phyloP scores from a whole-genome alignment of 257 asterid genomes.

The Misopates orontium region DNA sequence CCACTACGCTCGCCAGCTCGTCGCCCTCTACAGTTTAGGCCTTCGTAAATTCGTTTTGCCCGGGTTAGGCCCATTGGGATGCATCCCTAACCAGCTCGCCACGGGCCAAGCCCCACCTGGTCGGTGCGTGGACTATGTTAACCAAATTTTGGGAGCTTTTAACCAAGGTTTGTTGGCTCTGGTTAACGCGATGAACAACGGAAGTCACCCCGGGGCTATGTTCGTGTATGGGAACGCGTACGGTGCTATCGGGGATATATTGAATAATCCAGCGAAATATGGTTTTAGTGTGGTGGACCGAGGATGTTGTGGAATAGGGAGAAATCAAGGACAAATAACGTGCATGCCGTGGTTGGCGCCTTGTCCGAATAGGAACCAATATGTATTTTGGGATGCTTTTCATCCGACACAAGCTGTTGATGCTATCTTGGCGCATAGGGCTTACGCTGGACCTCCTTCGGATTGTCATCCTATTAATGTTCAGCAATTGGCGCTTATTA shows the following conservation, averaged over 20 bases:
- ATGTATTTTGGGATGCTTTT: constrained; percentile 87
- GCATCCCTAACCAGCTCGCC: constrained; percentile 82
- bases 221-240: constrained; percentile 69
- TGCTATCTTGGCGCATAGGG: constrained; percentile 68
- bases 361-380: constrained; percentile 53
- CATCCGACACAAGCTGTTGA: constrained; percentile 78
- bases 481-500: constrained; percentile 65
- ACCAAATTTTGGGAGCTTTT: constrained; percentile 68
- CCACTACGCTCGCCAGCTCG: constrained; percentile 73
- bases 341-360: constrained; percentile 65
- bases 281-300: constrained; percentile 66
- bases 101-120: constrained; percentile 67
- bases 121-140: constrained; percentile 79
- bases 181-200: constrained; percentile 62
- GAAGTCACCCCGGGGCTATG: constrained; percentile 68
- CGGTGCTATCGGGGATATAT: constrained; percentile 62
- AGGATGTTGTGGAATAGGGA: constrained; percentile 84
- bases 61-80: constrained; percentile 84
- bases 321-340: constrained; percentile 72
- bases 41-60: constrained; percentile 66
- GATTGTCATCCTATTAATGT: constrained; percentile 69
- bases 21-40: constrained; percentile 70
- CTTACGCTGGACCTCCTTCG: constrained; percentile 62
- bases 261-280: constrained; percentile 50
- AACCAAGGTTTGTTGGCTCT: constrained; percentile 62